Conservation (phyloP, 148 eudicot species). For the Dianthus caryophyllus region DNA sequence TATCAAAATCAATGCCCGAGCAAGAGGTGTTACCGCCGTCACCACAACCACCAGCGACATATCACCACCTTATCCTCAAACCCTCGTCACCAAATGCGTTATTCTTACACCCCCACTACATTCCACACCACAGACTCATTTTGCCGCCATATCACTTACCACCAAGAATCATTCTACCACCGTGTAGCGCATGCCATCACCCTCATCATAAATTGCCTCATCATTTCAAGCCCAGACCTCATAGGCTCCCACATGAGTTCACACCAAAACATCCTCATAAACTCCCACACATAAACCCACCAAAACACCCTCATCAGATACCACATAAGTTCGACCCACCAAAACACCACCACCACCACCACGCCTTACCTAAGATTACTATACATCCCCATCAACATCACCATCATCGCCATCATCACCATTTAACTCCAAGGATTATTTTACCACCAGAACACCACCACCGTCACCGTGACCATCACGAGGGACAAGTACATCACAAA, state of each 20-base stretch:
- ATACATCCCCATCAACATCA: conserved; percentile 11
- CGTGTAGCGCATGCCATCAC: conserved; percentile 19
- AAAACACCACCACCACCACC: neutral
- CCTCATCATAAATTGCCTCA: no score
- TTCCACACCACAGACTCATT: conserved; percentile 24
- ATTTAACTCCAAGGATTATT: neutral
- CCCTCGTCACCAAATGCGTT: conserved; percentile 28
- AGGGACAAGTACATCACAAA: conserved; percentile 3
- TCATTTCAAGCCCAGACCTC: no score
- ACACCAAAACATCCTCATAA: conserved; percentile 21
- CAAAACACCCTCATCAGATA: conserved; percentile 17
- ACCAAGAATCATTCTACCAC: conserved; percentile 28
- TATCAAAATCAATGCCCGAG: neutral
- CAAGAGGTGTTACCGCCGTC: neutral
- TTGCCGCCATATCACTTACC: conserved; percentile 27
- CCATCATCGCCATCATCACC: no score
- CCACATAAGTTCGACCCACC: conserved; percentile 16
- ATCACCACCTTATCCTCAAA: conserved; percentile 11
- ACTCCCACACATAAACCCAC: conserved; percentile 11
- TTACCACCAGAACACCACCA: conserved; percentile 1
- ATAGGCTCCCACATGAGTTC: no score
- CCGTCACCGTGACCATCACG: conserved; percentile 13
- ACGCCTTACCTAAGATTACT: neutral
- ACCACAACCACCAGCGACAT: no score
- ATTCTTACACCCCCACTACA: conserved; percentile 25